phyloP scores from a whole-genome alignment of 495 filamentous ascomycete species.

The Thermothielavioides terrestris region DNA sequence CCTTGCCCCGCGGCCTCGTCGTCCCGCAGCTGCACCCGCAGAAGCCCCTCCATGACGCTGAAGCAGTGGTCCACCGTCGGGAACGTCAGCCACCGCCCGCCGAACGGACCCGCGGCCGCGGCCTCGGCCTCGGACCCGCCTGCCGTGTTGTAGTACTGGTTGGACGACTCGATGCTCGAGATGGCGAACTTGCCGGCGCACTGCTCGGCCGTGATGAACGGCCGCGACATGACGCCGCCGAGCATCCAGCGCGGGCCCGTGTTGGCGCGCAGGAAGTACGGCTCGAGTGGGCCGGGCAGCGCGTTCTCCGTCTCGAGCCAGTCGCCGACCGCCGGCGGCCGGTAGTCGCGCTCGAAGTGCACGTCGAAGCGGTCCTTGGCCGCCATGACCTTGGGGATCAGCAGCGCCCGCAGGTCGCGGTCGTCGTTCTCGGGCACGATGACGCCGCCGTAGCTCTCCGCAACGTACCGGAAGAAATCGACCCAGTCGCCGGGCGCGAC shows the following conservation, averaged over 20 bases:
- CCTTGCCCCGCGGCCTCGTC: too few species aligned
- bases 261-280: neutral
- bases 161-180: neutral
- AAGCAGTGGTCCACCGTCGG: neutral
- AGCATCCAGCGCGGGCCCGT: neutral
- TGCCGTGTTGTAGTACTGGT: neutral
- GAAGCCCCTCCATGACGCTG: neutral
- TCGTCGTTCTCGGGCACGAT: neutral
- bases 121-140: too few species aligned
- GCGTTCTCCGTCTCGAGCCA: neutral
- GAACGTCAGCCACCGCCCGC: neutral
- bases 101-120: too few species aligned
- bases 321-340: neutral
- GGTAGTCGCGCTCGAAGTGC: neutral
- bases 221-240: neutral
- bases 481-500: neutral
- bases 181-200: neutral
- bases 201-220: neutral
- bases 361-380: neutral
- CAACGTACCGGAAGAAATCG: neutral
- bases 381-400: neutral
- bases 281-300: neutral
- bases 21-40: neutral
- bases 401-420: neutral
- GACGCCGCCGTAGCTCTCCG: neutral